Conservation (phyloP, 352 stramenopile species). For the Phytopythium boreale region DNA sequence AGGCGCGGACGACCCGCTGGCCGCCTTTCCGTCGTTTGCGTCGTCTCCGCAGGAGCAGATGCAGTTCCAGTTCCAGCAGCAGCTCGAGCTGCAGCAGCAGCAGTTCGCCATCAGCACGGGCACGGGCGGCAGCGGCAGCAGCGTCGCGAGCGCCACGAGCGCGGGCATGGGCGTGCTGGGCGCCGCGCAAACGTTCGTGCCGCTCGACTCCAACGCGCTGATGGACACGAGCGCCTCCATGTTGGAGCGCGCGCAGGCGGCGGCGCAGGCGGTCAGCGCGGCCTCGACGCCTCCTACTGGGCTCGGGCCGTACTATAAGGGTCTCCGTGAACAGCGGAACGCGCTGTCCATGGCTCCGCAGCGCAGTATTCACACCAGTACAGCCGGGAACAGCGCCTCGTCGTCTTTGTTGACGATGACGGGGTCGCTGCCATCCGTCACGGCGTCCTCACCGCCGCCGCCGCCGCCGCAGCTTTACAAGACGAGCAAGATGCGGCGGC, state of each 20-base stretch:
- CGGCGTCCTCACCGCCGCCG: constrained; percentile 13
- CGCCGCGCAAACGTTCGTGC: background rate
- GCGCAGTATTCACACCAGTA: background rate
- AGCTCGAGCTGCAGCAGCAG: constrained; percentile 14
- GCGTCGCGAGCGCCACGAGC: background rate
- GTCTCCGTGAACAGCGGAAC: background rate
- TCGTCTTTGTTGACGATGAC: background rate
- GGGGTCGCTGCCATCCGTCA: background rate
- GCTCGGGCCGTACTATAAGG: constrained; percentile 1
- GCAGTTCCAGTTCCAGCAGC: constrained; percentile 25
- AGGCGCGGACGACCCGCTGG: constrained; percentile 4
- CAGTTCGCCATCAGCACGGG: constrained; percentile 14
- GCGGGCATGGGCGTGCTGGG: background rate
- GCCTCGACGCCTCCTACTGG: background rate
- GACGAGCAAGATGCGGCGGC: constrained; percentile 56
- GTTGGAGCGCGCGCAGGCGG: background rate
- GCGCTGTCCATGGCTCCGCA: background rate
- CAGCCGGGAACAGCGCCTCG: background rate
- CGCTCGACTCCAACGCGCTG: background rate
- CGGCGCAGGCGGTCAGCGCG: background rate
- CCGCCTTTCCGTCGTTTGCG: constrained; percentile 1
- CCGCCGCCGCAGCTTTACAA: constrained; percentile 43
- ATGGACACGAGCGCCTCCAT: constrained; percentile 7
- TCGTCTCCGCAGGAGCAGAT: constrained; percentile 17
- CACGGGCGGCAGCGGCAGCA: background rate